Percentiles rank a stretch among this genome's conserved stretches.
Conservation (phyloP, 139 green algal genomes). For the Tetraselmis chui region DNA sequence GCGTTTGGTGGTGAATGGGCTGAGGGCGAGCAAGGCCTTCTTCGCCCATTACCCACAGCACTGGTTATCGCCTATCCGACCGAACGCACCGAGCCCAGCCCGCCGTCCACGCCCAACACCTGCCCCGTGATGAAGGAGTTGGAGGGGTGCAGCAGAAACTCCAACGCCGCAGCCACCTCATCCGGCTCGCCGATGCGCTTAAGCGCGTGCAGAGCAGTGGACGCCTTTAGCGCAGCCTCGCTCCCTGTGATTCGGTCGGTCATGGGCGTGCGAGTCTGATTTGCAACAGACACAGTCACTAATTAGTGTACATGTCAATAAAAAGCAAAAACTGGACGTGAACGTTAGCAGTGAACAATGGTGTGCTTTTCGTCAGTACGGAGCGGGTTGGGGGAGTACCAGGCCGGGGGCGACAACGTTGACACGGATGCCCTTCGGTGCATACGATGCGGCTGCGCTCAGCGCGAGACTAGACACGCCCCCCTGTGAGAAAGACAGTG, state of each 20-base stretch:
- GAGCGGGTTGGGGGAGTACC: conserved; percentile 26
- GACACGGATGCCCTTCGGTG: conserved; percentile 70
- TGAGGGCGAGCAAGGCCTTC: too few relatives aligned
- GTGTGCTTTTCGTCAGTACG: too few relatives aligned
- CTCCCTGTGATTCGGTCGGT: conserved; percentile 50
- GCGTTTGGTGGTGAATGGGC: too few relatives aligned
- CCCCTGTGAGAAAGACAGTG: too few relatives aligned
- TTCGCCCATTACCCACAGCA: too few relatives aligned
- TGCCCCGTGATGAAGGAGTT: conserved; percentile 63
- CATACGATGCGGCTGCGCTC: conserved; percentile 62
- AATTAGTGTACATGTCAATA: too few relatives aligned
- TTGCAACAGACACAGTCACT: too few relatives aligned
- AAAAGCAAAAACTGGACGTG: too few relatives aligned
- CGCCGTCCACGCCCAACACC: conserved; percentile 56
- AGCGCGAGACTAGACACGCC: conserved; percentile 31
- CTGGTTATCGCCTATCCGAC: not conserved
- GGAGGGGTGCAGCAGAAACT: conserved; percentile 56
- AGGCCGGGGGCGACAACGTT: conserved; percentile 75
- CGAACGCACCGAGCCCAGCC: conserved; percentile 31
- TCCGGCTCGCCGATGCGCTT: conserved; percentile 62
- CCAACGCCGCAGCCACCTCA: conserved; percentile 61
- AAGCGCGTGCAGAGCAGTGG: conserved; percentile 58
- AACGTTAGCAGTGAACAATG: too few relatives aligned
- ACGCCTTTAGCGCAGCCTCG: conserved; percentile 44
- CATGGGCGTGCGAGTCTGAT: conserved; percentile 23